phyloP scores from a whole-genome alignment of 1,139 yeast species.

The Yamadazyma songkhlaensis region DNA sequence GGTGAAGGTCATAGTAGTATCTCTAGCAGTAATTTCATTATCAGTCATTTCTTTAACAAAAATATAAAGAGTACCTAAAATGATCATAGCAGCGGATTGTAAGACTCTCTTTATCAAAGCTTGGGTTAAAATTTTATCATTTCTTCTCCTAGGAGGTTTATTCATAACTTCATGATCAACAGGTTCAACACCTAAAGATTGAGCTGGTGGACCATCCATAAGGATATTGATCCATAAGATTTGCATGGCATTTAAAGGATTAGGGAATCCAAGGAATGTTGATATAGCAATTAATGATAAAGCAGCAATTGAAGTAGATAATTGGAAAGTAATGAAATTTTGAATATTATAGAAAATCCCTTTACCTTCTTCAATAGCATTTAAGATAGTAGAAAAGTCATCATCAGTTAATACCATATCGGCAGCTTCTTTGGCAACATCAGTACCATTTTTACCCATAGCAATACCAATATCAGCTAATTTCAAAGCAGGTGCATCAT shows the following conservation, averaged over 20 bases:
- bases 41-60: slow-evolving; percentile 83
- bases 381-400: slow-evolving; percentile 87
- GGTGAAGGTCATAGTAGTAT: slow-evolving; percentile 98
- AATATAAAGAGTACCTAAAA: slow-evolving; percentile 78
- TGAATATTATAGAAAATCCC: slow-evolving; percentile 94
- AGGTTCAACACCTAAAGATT: slow-evolving; percentile 94
- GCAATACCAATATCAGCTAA: slow-evolving; percentile 96
- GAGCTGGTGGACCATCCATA: slow-evolving; percentile 99
- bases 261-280: slow-evolving; percentile 82
- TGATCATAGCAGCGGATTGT: slow-evolving; percentile 70
- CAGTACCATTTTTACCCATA: slow-evolving; percentile 97
- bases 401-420: slow-evolving; percentile 98
- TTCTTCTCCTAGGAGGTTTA: slow-evolving; percentile 87
- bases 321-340: slow-evolving; percentile 88
- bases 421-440: slow-evolving; percentile 97
- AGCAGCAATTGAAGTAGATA: slow-evolving; percentile 95
- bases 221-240: slow-evolving; percentile 94
- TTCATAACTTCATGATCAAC: slow-evolving; percentile 94
- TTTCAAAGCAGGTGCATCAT: slow-evolving; percentile 98
- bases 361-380: slow-evolving; percentile 95
- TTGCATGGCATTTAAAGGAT: slow-evolving; percentile 98
- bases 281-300: slow-evolving; percentile 83
- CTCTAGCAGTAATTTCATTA: slow-evolving; percentile 81
- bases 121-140: slow-evolving; percentile 74
- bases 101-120: slow-evolving; percentile 68